A percentile compares a stretch with the other conserved stretches of the same genome.
phyloP scores from a whole-genome alignment of 2,329 filamentous ascomycete species.

The Pseudopyricularia javanii region DNA sequence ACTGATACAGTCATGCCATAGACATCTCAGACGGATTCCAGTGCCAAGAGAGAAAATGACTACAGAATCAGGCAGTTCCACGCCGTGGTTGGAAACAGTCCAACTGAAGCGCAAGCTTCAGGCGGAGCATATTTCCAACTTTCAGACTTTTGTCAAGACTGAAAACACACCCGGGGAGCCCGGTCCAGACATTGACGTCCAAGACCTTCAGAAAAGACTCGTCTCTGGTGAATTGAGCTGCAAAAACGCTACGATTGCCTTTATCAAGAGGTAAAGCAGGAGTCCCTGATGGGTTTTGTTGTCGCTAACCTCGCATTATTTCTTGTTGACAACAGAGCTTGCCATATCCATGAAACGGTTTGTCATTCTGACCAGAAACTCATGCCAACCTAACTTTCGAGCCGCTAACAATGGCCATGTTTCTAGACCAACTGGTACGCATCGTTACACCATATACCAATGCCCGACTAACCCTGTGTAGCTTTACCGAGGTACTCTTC shows the following conservation, averaged over 20 bases:
- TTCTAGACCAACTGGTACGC: conserved; percentile 3
- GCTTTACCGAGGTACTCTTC: background rate
- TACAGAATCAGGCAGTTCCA: too few relatives aligned
- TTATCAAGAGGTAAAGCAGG: background rate
- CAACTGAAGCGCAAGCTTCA: too few relatives aligned
- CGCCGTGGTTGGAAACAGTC: too few relatives aligned
- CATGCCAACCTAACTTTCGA: background rate
- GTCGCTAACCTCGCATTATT: background rate
- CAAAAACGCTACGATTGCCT: background rate
- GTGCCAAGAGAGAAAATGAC: too few relatives aligned
- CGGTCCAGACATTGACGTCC: background rate
- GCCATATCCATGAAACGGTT: conserved; percentile 2
- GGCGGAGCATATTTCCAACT: too few relatives aligned
- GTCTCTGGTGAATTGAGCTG: background rate
- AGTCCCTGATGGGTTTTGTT: background rate
- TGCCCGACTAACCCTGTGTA: background rate
- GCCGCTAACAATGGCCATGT: background rate
- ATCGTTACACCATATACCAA: too few relatives aligned
- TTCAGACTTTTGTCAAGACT: too few relatives aligned
- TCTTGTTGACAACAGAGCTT: conserved; percentile 17
- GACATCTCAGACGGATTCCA: too few relatives aligned
- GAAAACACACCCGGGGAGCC: too few relatives aligned
- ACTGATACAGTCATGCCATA: too few relatives aligned
- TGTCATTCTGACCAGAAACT: background rate
- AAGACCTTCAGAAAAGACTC: background rate